Evolutionary conservation across 2,329 filamentous ascomycete genomes (phyloP).

Genomic region (Emergomyces africanus): DNA sequence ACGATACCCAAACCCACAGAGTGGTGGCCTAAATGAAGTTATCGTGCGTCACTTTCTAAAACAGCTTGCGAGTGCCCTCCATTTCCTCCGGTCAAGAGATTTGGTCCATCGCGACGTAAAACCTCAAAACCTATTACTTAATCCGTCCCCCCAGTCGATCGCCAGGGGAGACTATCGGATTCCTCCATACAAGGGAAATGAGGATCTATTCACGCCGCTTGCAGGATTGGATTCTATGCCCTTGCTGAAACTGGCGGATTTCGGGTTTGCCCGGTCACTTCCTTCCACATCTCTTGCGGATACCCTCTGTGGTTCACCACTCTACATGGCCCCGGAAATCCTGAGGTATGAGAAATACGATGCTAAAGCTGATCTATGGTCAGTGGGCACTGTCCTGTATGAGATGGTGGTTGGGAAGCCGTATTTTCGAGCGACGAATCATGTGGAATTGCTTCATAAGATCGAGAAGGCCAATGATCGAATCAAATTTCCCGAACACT

Average conservation of each 20-base stretch:
- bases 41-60: constrained; percentile 91
- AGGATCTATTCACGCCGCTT: constrained; percentile 66
- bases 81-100: constrained; percentile 73
- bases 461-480: constrained; percentile 81
- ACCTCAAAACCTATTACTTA: constrained; percentile 85
- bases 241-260: constrained; percentile 96
- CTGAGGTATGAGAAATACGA: constrained; percentile 95
- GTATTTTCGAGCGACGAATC: constrained; percentile 84
- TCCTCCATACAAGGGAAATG: constrained; percentile 64
- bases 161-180: constrained; percentile 47
- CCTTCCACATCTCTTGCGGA: constrained; percentile 87
- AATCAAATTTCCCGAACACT: constrained; percentile 69
- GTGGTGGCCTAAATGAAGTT: constrained; percentile 91
- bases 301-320: constrained; percentile 86
- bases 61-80: constrained; percentile 80
- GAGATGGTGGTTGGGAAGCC: constrained; percentile 90
- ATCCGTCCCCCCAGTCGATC: constrained; percentile 65
- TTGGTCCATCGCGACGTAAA: constrained; percentile 96
- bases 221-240: constrained; percentile 74
- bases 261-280: constrained; percentile 90
- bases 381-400: constrained; percentile 85
- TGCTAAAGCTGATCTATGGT: constrained; percentile 95
- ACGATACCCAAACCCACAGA: constrained; percentile 75
- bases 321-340: constrained; percentile 99
- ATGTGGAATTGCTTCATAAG: constrained; percentile 82